phyloP scores from a whole-genome alignment of 2,329 filamentous ascomycete species.

The Talaromyces sp. region DNA sequence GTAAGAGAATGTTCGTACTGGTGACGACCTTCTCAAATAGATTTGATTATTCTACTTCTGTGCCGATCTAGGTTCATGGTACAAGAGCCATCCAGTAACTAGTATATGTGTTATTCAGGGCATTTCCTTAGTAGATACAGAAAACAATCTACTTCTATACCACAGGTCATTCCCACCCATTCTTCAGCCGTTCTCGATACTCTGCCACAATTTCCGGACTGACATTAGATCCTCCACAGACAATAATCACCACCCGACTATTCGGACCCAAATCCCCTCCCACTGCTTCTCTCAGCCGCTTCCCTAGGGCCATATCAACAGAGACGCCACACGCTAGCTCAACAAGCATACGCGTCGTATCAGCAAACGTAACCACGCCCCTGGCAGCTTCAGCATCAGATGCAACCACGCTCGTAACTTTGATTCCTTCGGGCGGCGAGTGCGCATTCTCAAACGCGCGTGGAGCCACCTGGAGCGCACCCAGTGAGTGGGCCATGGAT shows the following conservation, averaged over 20 bases:
- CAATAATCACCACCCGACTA: conserved; percentile 32
- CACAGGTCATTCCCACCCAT: conserved; percentile 20
- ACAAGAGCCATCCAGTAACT: not conserved
- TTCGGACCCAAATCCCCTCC: conserved; percentile 23
- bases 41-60: not conserved
- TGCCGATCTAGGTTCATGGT: not conserved
- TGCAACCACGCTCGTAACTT: conserved; percentile 58
- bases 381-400: conserved; percentile 71
- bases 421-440: conserved; percentile 30
- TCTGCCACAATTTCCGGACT: conserved; percentile 47
- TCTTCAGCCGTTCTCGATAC: conserved; percentile 41
- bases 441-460: conserved; percentile 60
- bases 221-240: conserved; percentile 47
- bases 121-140: not conserved
- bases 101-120: not conserved
- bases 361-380: conserved; percentile 68
- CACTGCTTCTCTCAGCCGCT: conserved; percentile 21
- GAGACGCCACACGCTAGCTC: conserved; percentile 80
- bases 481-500: conserved; percentile 66
- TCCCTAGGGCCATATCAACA: conserved; percentile 44
- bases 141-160: not conserved
- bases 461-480: conserved; percentile 60
- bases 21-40: not conserved
- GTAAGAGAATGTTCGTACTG: not conserved
- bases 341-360: conserved; percentile 73